Percentiles rank a stretch among this genome's conserved stretches.
phyloP scores from a whole-genome alignment of 2,329 filamentous ascomycete genomes.

The Cladosporium austrohemisphaericum region DNA sequence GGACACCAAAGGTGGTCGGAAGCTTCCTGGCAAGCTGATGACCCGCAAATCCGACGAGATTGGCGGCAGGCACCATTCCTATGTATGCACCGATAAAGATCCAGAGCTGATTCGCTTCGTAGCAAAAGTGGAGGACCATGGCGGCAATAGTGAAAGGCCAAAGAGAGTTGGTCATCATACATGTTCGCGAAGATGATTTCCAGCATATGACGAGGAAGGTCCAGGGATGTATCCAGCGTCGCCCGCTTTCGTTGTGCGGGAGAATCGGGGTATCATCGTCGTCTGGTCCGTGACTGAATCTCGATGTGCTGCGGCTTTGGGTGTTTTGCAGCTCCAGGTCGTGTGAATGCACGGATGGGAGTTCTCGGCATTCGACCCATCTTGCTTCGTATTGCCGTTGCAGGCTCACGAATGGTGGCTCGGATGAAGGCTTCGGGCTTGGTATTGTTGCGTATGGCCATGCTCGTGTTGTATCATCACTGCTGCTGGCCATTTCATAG shows the following conservation, averaged over 20 bases:
- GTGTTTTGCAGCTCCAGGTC: constrained; percentile 4
- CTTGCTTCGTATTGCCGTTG: constrained; percentile 3
- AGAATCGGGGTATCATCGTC: not conserved
- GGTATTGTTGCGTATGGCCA: constrained; percentile 1
- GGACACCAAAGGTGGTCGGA: constrained; percentile 65
- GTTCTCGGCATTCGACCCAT: constrained; percentile 13
- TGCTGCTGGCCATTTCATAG: not conserved
- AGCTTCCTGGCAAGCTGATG: constrained; percentile 69
- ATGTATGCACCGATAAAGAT: constrained; percentile 49
- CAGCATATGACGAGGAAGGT: constrained; percentile 46
- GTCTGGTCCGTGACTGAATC: not conserved
- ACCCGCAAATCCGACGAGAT: constrained; percentile 58
- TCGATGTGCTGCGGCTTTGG: not conserved
- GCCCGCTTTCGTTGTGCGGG: constrained; percentile 40
- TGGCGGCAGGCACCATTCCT: constrained; percentile 50
- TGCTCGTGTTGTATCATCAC: not conserved
- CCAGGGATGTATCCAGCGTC: constrained; percentile 41
- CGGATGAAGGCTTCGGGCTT: not conserved
- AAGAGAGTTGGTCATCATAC: constrained; percentile 47
- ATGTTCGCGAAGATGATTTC: constrained; percentile 43
- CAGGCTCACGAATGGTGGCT: not conserved
- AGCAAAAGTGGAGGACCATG: constrained; percentile 46
- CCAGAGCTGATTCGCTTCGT: constrained; percentile 35
- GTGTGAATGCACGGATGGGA: not conserved
- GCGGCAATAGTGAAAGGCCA: constrained; percentile 50